Evolutionary conservation across 768 basidiomycete species (phyloP), one percentile per base, ranked within the genome.

Genomic region (Boletus fagicola): DNA sequence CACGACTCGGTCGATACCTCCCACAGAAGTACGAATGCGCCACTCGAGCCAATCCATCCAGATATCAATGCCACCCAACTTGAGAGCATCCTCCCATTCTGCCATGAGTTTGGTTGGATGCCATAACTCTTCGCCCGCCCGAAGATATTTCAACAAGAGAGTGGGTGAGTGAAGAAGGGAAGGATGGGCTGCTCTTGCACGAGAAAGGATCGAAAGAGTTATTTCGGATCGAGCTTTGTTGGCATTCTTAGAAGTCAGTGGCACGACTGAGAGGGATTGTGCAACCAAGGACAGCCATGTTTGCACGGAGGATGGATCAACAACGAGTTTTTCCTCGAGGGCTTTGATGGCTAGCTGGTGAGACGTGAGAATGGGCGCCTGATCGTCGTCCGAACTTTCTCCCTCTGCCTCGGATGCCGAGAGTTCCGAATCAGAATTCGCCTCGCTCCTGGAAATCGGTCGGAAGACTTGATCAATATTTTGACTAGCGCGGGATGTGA

Each of bases 41-140:
- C 88, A 92, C 60, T 88, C 87, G 3, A 92, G 65, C 89, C 90
- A 93, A 61, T 86, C 86, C 74, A 92, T 80, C 82, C 85, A 88
- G 26, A 92, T 76, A 38, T 84, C 81, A 28, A 78, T 69, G 36
- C 78, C 81, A 30, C 81, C 78, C 5, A 80, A 62, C 50, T 70
- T 64, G 60, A 91, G 68, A 3, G 86, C 83, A 20, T 78, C 76
- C 53, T 89, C 85, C 92, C 92, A 94, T 62, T 91, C 88, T 4
- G 75, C 74, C 24, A 65, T 53, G 18, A 87, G 64, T 69, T 83
- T 83, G 43, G 75, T 75, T 54, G 76, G 77, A 24, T 79, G 68
- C 90, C 89, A 92, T 18, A 88, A 64, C 57, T 88, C 83, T 71
- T 90, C 88, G 18, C 89, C 89, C 2, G 87, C 83, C 53, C 80